Evolutionary conservation across 2,329 filamentous ascomycete genomes (phyloP).

Genomic region (Falciphora oryzae): DNA sequence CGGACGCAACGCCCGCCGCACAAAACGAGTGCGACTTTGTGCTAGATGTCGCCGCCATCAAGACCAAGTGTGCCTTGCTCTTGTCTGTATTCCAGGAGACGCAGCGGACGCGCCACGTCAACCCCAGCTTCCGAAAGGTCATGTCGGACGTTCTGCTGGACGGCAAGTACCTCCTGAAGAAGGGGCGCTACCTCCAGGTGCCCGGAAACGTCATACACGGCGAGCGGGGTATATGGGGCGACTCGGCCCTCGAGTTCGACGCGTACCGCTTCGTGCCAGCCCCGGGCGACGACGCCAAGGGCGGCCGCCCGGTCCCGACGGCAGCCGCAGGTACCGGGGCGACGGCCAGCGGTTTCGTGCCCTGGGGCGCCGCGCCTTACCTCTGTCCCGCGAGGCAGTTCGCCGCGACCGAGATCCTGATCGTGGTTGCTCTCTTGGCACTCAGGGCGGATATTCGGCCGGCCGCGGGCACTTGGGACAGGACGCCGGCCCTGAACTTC

Average conservation of each 20-base stretch:
- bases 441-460: too few relatives aligned
- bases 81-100: background rate
- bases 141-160: background rate
- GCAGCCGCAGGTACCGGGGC: background rate
- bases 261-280: constrained; percentile 7
- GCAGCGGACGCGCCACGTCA: constrained; percentile 2
- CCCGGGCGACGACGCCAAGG: background rate
- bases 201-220: constrained; percentile 7
- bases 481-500: too few relatives aligned
- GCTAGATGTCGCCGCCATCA: background rate
- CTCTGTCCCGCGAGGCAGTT: constrained; percentile 28
- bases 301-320: background rate
- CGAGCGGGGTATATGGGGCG: constrained; percentile 4
- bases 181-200: constrained; percentile 10
- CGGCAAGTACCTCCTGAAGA: constrained; percentile 12
- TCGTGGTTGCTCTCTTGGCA: constrained; percentile 13
- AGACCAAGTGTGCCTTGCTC: background rate
- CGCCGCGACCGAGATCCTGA: constrained; percentile 25
- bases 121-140: too few relatives aligned
- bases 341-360: constrained; percentile 28
- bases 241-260: constrained; percentile 8
- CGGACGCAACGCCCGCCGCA: too few relatives aligned
- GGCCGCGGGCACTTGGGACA: too few relatives aligned
- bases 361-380: constrained; percentile 28
- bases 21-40: too few relatives aligned